A percentile compares a stretch with the other conserved stretches of the same genome.
Conservation (phyloP, 768 basidiomycete genomes). For the Agaricus blazei region DNA sequence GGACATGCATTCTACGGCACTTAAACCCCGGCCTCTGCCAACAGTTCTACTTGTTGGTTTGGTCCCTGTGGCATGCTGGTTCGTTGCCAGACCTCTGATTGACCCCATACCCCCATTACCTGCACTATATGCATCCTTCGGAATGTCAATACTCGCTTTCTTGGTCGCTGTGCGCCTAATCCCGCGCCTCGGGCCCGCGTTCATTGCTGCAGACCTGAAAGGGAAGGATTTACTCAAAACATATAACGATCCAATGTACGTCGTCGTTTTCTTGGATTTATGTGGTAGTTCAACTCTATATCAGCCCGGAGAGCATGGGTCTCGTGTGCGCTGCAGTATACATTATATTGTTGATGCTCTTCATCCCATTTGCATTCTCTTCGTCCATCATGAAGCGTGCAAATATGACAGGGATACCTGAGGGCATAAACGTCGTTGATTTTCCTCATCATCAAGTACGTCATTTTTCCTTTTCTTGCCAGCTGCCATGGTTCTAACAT, state of each 20-base stretch:
- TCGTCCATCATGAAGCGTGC: slow-evolving; percentile 51
- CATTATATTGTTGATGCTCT: slow-evolving; percentile 80
- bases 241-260: slow-evolving; percentile 68
- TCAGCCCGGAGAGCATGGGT: slow-evolving; percentile 90
- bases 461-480: neutral
- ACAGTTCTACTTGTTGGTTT: slow-evolving; percentile 50
- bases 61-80: slow-evolving; percentile 67
- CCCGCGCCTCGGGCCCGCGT: slow-evolving; percentile 77
- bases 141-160: slow-evolving; percentile 82
- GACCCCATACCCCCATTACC: slow-evolving; percentile 67
- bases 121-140: slow-evolving; percentile 71
- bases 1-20: slow-evolving; percentile 1
- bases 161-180: slow-evolving; percentile 71
- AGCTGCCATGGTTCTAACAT: neutral
- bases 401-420: slow-evolving; percentile 35
- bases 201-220: slow-evolving; percentile 76
- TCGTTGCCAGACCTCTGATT: slow-evolving; percentile 65
- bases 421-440: slow-evolving; percentile 62
- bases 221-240: slow-evolving; percentile 87
- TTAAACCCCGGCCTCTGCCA: slow-evolving; percentile 44
- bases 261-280: slow-evolving; percentile 1
- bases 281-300: neutral
- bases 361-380: slow-evolving; percentile 95
- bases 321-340: slow-evolving; percentile 89
- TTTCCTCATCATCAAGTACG: slow-evolving; percentile 78